A percentile compares a stretch with the other conserved stretches of the same genome.
Conservation (phyloP, 2,329 filamentous ascomycete species). For the Cytospora piceae region DNA sequence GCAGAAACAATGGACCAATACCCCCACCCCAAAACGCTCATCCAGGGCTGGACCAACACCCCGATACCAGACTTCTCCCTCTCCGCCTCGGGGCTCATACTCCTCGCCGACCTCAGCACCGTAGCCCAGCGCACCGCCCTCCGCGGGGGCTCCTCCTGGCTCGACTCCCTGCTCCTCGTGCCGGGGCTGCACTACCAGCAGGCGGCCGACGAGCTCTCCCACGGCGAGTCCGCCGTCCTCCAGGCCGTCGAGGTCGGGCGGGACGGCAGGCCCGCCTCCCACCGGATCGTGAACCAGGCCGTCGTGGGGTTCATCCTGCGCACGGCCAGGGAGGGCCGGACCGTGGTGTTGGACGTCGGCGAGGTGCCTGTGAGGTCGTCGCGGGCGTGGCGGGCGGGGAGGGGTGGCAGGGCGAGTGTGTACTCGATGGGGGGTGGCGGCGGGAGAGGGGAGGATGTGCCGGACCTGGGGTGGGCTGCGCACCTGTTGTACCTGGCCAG, state of each 20-base stretch:
- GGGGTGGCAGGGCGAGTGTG: constrained; percentile 34
- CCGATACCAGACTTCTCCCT: constrained; percentile 45
- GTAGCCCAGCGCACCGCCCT: constrained; percentile 60
- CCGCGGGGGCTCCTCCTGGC: constrained; percentile 58
- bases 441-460: constrained; percentile 37
- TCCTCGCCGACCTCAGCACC: constrained; percentile 61
- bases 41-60: constrained; percentile 44
- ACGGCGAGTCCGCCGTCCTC: constrained; percentile 47
- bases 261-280: constrained; percentile 37
- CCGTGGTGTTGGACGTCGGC: constrained; percentile 61
- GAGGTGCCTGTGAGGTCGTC: constrained; percentile 50
- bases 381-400: constrained; percentile 30
- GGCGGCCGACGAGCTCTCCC: constrained; percentile 54
- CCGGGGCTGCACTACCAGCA: constrained; percentile 66
- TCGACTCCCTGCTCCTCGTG: constrained; percentile 61
- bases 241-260: constrained; percentile 43
- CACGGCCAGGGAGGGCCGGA: constrained; percentile 58
- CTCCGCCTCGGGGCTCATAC: constrained; percentile 35
- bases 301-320: constrained; percentile 59
- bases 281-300: constrained; percentile 53
- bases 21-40: constrained; percentile 8
- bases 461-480: constrained; percentile 50
- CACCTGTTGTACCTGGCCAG: constrained; percentile 53
- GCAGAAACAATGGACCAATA: neutral
- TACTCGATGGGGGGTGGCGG: constrained; percentile 35